Percentiles rank a stretch among this genome's conserved stretches.
Evolutionary conservation across 2,329 filamentous ascomycete genomes (phyloP).

Genomic region (Hypoxylon sp.): DNA sequence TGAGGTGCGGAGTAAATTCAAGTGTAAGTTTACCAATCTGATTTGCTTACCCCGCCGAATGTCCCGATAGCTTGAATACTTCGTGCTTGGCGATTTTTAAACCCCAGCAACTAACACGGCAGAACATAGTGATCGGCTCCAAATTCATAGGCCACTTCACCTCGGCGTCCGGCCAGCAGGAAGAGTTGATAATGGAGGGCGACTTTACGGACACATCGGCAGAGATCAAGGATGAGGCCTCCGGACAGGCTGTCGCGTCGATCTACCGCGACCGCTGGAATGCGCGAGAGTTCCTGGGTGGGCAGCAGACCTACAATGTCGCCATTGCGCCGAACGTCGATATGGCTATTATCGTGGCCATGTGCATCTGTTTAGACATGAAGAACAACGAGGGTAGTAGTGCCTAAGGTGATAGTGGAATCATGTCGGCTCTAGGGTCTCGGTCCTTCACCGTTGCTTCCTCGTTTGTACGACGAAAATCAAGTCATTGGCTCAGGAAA

Average conservation of each 20-base stretch:
- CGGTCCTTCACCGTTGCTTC: neutral
- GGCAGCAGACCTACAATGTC: constrained; percentile 75
- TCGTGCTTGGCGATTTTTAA: neutral
- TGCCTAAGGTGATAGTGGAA: constrained; percentile 1
- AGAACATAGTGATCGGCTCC: constrained; percentile 61
- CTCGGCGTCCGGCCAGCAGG: constrained; percentile 59
- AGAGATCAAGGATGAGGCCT: constrained; percentile 67
- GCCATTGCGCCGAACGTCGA: constrained; percentile 75
- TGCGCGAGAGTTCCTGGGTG: constrained; percentile 68
- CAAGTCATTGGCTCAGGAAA: neutral
- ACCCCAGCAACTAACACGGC: constrained; percentile 11
- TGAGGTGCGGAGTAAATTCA: constrained; percentile 68
- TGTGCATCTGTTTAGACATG: constrained; percentile 78
- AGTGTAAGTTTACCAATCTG: constrained; percentile 56
- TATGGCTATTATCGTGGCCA: constrained; percentile 72
- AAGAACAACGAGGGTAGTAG: constrained; percentile 62
- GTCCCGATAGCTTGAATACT: neutral
- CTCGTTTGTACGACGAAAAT: neutral
- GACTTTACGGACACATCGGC: constrained; percentile 70
- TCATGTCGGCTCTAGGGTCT: neutral
- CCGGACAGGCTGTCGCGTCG: constrained; percentile 65
- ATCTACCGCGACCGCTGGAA: constrained; percentile 72
- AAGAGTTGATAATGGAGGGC: constrained; percentile 70
- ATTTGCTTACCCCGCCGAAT: neutral
- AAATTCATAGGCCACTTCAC: constrained; percentile 71